Evolutionary conservation across 2,329 filamentous ascomycete genomes (phyloP).

Genomic region (Bipolaris victoriae): DNA sequence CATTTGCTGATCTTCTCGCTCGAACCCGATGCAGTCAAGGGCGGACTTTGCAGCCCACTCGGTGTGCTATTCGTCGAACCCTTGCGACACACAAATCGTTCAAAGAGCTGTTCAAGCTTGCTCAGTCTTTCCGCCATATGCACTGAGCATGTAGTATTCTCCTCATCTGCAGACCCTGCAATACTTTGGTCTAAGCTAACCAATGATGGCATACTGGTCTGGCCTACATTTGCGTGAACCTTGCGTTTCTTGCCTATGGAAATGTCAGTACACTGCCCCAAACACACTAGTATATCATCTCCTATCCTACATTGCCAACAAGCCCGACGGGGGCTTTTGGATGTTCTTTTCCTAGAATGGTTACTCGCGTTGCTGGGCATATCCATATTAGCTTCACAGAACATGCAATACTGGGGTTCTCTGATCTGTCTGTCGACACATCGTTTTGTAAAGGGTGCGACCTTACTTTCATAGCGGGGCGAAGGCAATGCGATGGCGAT

Average conservation of each 20-base stretch:
- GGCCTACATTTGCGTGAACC: conserved; percentile 21
- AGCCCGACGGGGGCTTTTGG: conserved; percentile 36
- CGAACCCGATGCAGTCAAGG: conserved; percentile 22
- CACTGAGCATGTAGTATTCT: conserved; percentile 30
- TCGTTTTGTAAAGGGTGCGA: conserved; percentile 28
- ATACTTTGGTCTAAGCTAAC: conserved; percentile 20
- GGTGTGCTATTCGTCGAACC: conserved; percentile 16
- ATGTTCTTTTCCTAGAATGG: conserved; percentile 32
- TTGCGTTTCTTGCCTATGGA: conserved; percentile 43
- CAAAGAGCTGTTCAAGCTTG: conserved; percentile 47
- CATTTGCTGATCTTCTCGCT: conserved; percentile 30
- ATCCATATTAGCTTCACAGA: conserved; percentile 25
- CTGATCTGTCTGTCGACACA: conserved; percentile 20
- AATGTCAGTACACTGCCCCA: conserved; percentile 16
- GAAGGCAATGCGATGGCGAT: conserved; percentile 35
- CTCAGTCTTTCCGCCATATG: conserved; percentile 42
- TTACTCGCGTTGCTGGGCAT: conserved; percentile 23
- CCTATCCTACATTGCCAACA: conserved; percentile 46
- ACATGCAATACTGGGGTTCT: not conserved
- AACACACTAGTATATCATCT: not conserved
- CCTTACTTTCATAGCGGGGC: conserved; percentile 44
- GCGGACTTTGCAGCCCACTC: conserved; percentile 27
- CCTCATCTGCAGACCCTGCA: conserved; percentile 25
- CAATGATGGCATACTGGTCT: conserved; percentile 21
- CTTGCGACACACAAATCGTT: conserved; percentile 46